Evolutionary conservation across 129 eudicot genomes (phyloP), one percentile per base, ranked within the genome.

Genomic region (Tagetes patula): DNA sequence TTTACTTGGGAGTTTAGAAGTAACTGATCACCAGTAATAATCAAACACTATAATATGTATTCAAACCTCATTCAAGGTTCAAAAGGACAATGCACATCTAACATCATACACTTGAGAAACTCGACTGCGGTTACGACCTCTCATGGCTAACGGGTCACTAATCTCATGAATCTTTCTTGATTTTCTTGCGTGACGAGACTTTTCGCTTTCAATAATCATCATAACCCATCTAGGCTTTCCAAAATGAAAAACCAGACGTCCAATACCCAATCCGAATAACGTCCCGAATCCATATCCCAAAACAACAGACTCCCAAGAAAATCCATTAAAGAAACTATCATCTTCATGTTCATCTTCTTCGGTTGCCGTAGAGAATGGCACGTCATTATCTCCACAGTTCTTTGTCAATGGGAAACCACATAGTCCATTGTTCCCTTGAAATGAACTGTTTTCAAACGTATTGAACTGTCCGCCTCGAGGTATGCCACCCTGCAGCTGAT

Each of bases 331-430:
- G 46, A 74, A 81, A 1, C 56, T 13, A 30, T 61, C 55, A 37
- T 68, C 80, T 8, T 77, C 49, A 46, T 46, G 13, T 47, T 47
- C 39, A 56, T 56, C 80, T 4, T 77, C 78, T 10, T 70, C 67
- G 45, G 52, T 77, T 12, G 27, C 27, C 27, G 7, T 68, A n/a
- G 65, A 63, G 1, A 8, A 9, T 10, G 69, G 6, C 8, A 62
- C 27, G 27, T 20, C 27, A 20, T 20, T 69, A 48, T 61, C 70
- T 50, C 73, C 71, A 10, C 83, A 80, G 0, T 20, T 61, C 6
- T 75, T 80, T 13, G 79, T 80, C 74, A 83, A 72, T 1, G 87
- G 81, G 9, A 72, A 65, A 14, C 82, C 87, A 36, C 87, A 79
- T 80, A 79, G 67, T 7, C 56, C 87, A 2, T 27, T 5, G 37